Evolutionary conservation across 306 rosid species (phyloP).

Genomic region (Ormosia emarginata): DNA sequence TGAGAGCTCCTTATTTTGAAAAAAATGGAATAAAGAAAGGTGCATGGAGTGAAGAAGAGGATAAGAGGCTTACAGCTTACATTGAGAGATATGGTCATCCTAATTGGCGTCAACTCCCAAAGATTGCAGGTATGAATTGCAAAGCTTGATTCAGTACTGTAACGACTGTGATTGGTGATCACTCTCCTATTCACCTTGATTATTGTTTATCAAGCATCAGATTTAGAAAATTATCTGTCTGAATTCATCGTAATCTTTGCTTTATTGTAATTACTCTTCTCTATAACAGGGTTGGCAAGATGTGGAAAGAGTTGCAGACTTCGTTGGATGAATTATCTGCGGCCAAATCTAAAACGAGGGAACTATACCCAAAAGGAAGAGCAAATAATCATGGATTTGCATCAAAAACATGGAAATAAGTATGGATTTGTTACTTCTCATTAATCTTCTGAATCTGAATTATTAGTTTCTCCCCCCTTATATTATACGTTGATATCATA

Average conservation of each 20-base stretch:
- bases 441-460: background rate
- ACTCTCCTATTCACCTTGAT: background rate
- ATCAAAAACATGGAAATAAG: slow-evolving; percentile 68
- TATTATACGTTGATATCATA: too few relatives aligned
- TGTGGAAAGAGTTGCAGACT: slow-evolving; percentile 91
- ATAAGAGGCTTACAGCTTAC: slow-evolving; percentile 13
- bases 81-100: slow-evolving; percentile 28
- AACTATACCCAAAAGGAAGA: slow-evolving; percentile 56
- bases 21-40: slow-evolving; percentile 35
- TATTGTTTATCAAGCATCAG: background rate
- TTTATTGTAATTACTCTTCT: background rate
- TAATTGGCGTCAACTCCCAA: slow-evolving; percentile 49
- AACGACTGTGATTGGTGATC: background rate
- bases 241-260: background rate
- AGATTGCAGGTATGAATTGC: slow-evolving; percentile 27
- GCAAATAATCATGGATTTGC: slow-evolving; percentile 49
- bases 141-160: background rate
- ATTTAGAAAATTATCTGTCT: background rate
- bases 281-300: slow-evolving; percentile 48
- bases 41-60: slow-evolving; percentile 43
- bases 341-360: slow-evolving; percentile 67
- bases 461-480: too few relatives aligned
- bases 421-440: slow-evolving; percentile 20
- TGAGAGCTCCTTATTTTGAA: slow-evolving; percentile 39
- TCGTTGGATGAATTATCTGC: slow-evolving; percentile 74